A percentile compares a stretch with the other conserved stretches of the same genome.
Conservation (phyloP, 1,139 yeast genomes). For the Pichia sp. region DNA sequence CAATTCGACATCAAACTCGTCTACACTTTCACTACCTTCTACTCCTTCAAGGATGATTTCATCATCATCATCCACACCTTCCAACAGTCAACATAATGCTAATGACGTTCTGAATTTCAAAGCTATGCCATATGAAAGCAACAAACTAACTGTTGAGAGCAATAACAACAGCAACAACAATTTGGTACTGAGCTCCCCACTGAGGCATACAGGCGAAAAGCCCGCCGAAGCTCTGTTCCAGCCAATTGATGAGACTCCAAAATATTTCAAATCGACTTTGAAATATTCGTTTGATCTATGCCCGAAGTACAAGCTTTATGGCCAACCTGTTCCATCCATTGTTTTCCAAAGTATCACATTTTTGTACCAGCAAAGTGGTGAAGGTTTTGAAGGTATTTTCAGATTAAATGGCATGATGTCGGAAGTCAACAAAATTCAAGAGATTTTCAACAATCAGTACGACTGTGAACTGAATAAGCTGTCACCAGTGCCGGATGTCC, state of each 20-base stretch:
- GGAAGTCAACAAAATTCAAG: constrained; percentile 67
- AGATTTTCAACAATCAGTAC: constrained; percentile 50
- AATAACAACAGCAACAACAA: constrained; percentile 12
- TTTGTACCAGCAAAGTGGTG: constrained; percentile 63
- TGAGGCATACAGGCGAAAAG: constrained; percentile 6
- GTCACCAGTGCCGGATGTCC: constrained; percentile 32
- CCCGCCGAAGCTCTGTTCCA: constrained; percentile 22
- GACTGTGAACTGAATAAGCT: constrained; percentile 58
- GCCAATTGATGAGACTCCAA: constrained; percentile 25
- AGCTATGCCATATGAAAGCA: constrained; percentile 31
- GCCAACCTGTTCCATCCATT: constrained; percentile 61
- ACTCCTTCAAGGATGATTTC: constrained; percentile 14
- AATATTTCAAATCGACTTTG: constrained; percentile 62
- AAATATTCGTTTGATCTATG: constrained; percentile 50
- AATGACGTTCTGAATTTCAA: constrained; percentile 30
- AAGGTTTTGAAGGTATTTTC: constrained; percentile 86
- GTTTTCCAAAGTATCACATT: constrained; percentile 73
- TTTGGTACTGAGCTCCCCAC: constrained; percentile 12
- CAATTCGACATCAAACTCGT: constrained; percentile 2
- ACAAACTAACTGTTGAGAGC: constrained; percentile 18
- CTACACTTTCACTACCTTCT: constrained; percentile 14
- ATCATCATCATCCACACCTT: constrained; percentile 16
- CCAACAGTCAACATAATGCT: neutral
- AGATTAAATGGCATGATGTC: constrained; percentile 88
- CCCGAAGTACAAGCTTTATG: constrained; percentile 33